Evolutionary conservation across 2,329 filamentous ascomycete genomes (phyloP), one percentile per base, ranked within the genome.

Genomic region (Ilyonectria robusta): DNA sequence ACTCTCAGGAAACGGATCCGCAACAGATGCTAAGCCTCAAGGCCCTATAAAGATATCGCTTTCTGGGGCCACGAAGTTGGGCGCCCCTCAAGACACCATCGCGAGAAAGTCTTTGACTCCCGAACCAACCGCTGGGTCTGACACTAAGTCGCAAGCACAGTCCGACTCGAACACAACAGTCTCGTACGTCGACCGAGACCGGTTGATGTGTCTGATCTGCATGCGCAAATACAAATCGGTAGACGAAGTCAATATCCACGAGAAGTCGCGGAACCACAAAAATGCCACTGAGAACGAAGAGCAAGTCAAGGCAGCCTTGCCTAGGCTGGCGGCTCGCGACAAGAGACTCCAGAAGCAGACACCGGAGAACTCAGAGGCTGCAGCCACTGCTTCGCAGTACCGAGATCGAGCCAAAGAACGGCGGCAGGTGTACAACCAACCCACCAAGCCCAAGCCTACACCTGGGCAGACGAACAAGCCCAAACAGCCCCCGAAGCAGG

Each of bases 391-490:
- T 65, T 72, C 68, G 1, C 83, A 84, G 70, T 92, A 92, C 76
- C 86, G 89, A 26, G 92, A 94, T 75, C 85, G 92, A 37, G 92
- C 92, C 6, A 90, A 88, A 73, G 91, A 93, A 78, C 86, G 92
- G 19, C 86, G 92, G 8, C 79, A 87, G 65, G 88, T 86, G 1
- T 90, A 89, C 75, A 89, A 86, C 62, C 91, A 91, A 73, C 89
- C 87, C 3, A 86, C 82, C 57, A 88, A 87, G 72, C 88, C 87
- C 4, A 78, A 78, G 9, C 48, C 55, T 17, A 23, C 78, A 5
- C 46, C 55, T 10, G 66, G 65, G 77, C 72, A 77, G 46, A 82
- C 84, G 61, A 74, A 81, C 21, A 83, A 84, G 48, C 70, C 78
- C 4, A 78, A 78, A 13, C 31, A 69, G 3, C 51, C 66, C 15